A percentile compares a stretch with the other conserved stretches of the same genome.
phyloP scores from a whole-genome alignment of 208 protist species.

The Trypanosomatidae sp. region DNA sequence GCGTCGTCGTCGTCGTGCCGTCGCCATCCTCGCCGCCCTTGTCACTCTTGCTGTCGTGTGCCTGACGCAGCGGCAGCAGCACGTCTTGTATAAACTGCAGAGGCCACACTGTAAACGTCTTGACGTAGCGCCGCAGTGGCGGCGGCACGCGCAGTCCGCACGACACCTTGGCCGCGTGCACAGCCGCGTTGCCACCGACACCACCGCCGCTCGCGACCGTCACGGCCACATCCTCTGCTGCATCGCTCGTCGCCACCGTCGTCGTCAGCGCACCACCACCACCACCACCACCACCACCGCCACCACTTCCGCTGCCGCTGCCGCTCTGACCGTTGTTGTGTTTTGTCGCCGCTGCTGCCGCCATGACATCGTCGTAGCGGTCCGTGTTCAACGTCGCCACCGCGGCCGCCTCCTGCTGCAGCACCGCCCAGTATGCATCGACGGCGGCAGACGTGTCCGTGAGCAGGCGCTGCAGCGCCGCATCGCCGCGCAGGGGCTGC shows the following conservation, averaged over 20 bases:
- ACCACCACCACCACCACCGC: background rate
- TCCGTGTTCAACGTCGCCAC: no score
- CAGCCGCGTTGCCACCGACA: background rate
- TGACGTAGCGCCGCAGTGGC: slow-evolving; percentile 37
- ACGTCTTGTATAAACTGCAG: slow-evolving; percentile 24
- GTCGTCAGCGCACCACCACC: background rate
- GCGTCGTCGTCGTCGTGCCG: no score
- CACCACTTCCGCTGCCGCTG: background rate
- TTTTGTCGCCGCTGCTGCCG: no score
- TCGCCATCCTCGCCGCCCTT: no score
- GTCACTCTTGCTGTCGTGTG: background rate
- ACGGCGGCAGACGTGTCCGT: slow-evolving; percentile 30
- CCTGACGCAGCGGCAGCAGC: background rate
- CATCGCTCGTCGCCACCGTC: background rate
- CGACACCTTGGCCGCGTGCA: slow-evolving; percentile 8
- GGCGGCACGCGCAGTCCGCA: slow-evolving; percentile 44
- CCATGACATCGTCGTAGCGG: no score
- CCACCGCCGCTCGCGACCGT: background rate
- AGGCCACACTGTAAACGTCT: slow-evolving; percentile 70
- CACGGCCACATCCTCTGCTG: background rate
- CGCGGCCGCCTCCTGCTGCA: no score
- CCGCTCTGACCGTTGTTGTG: no score
- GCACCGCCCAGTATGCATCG: slow-evolving; percentile 62
- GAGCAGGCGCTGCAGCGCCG: no score
- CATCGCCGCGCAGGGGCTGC: slow-evolving; percentile 34